Evolutionary conservation across 2,329 filamentous ascomycete species (phyloP), one percentile per base, ranked within the genome.

Genomic region (Hymenoscyphus fraxineus): DNA sequence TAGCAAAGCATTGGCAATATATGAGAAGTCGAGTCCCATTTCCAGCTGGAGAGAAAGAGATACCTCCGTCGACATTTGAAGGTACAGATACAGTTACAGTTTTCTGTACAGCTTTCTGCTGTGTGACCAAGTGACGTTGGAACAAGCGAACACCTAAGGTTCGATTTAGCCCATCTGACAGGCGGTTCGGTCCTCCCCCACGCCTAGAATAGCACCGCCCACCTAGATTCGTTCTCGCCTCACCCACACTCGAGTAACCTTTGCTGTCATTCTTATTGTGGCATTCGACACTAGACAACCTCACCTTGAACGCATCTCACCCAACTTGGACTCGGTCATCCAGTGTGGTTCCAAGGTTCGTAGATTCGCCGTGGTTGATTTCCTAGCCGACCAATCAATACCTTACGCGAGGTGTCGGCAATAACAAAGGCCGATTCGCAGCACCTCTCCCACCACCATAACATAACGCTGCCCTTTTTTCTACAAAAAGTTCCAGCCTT

Each of bases 41-140:
- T 54, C 19, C 19, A 27, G 19, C 19, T 54, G n/a, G 3, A 10
- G 22, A 27, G 19, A 3, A 22, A 54, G 47, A 54, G 19, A 27
- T 54, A 7, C 47, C 6, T 27, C 41, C 6, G 2, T 44, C 41
- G 41, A 44, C 15, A 19, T 6, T 44, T 54, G 47, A 54, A 27
- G 47, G 19, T 5, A 54, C 22, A 22, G 47, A 22, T 5, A 54
- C 22, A 22, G 19, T 27, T 27, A 22, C 44, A 22, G 40, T n/a
- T n/a, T 15, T 44, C 41, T 44, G 47, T 27, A 22, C 44, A 22
- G 40, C 6, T n/a, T 15, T 44, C 41, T 44, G 47, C 47, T 13
- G 47, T 54, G 47, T 54, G 47, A 54, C 47, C 47, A 27, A 54
- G 47, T 54, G 47, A 54, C 47, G 47, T 54, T 54, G 19, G 47